Base-by-base conservation (phyloP, 2,329 filamentous ascomycete genomes). In the Calonectria henricotiae region DNA sequence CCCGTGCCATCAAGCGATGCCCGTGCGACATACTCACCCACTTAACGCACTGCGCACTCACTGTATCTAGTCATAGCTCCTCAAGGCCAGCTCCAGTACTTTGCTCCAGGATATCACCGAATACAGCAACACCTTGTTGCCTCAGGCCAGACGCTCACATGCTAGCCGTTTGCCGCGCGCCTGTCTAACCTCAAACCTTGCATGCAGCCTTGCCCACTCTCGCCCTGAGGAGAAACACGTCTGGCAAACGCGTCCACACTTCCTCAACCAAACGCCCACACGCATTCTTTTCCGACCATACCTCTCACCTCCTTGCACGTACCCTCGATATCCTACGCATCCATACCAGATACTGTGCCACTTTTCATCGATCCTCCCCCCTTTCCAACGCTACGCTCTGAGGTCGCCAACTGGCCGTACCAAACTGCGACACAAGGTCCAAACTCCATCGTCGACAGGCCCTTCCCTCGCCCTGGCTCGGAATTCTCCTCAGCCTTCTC, bases 61-160 rank as follows among this genome's bases (percentile, higher is more conserved):
- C 11, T 46, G 43, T 46, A 20, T 20, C 20, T 20, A 20, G 43
- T 23, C 43, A 23, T 23, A 46, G 43, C n/a, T 46, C n/a, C 43
- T 23, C 43, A 12, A 46, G 7, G 8, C 43, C n/a, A 46, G 8
- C 8, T 46, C 43, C n/a, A 39, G 32, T 32, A 55, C 51, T 30
- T 23, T 39, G 11, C 12, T 30, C 35, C 23, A 30, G 12, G 9
- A 4, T 3, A 23, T 3, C 20, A 23, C n/a, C 3, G n/a, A 46
- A 20, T 9, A 39, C 12, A 23, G 2, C 13, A 11, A 54, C n/a
- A 20, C n/a, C 30, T 46, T 27, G 62, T 41, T 65, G 62, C 62
- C 67, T 69, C 62, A 69, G 62, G 67, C 67, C 43, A 41, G 30
- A 62, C 46, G 30, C 23, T 54, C 62, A 58, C 55, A 65, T 63